Evolutionary conservation across 768 basidiomycete genomes (phyloP).

Genomic region (Pleurotus platypus): DNA sequence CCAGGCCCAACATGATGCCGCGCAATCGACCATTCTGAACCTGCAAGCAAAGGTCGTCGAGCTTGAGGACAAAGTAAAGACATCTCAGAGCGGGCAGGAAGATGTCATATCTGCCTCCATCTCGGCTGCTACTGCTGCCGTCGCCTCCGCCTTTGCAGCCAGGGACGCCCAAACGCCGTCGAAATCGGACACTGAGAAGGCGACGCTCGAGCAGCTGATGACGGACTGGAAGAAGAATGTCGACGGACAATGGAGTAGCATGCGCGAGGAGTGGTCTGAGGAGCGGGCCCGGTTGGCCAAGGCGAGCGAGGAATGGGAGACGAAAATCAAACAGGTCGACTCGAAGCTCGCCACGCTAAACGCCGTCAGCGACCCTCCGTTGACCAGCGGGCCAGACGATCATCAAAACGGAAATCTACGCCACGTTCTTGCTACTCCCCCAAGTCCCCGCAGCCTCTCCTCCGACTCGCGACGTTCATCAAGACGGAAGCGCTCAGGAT

Average conservation of each 20-base stretch:
- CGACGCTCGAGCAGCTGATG: slow-evolving; percentile 51
- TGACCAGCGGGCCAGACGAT: slow-evolving; percentile 1
- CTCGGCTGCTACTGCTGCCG: slow-evolving; percentile 12
- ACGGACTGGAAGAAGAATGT: slow-evolving; percentile 74
- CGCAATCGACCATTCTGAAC: slow-evolving; percentile 67
- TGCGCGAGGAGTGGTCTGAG: slow-evolving; percentile 78
- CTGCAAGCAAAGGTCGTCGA: slow-evolving; percentile 66
- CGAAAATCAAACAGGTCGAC: slow-evolving; percentile 40
- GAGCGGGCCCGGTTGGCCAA: slow-evolving; percentile 73
- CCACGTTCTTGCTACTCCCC: slow-evolving; percentile 67
- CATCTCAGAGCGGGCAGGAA: slow-evolving; percentile 26
- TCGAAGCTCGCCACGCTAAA: slow-evolving; percentile 12
- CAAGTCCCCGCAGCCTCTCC: slow-evolving; percentile 69
- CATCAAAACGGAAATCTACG: slow-evolving; percentile 35
- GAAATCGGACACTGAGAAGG: slow-evolving; percentile 28
- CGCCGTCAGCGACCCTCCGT: slow-evolving; percentile 25
- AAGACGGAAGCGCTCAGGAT: slow-evolving; percentile 37
- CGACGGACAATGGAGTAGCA: slow-evolving; percentile 74
- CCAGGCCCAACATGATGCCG: slow-evolving; percentile 73
- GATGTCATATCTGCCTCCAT: not conserved
- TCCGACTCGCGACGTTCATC: slow-evolving; percentile 45
- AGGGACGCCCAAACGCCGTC: slow-evolving; percentile 10
- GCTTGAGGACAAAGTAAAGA: slow-evolving; percentile 57
- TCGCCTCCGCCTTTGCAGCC: not conserved
- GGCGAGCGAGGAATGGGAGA: slow-evolving; percentile 84